phyloP scores from a whole-genome alignment of 2,329 filamentous ascomycete genomes.

The Fusarium transvaalense region DNA sequence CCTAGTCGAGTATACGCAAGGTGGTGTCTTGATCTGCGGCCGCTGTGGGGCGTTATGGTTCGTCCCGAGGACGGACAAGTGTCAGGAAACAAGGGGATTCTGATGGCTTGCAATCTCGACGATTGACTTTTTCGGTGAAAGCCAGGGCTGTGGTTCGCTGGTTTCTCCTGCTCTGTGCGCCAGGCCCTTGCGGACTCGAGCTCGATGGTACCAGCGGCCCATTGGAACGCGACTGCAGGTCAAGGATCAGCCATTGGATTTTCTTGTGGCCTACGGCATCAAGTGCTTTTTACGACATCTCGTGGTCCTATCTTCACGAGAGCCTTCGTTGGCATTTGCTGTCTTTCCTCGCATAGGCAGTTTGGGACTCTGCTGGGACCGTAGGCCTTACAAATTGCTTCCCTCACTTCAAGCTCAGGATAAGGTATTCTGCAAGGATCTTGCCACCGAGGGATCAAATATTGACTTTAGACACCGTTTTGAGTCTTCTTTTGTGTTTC shows the following conservation, averaged over 20 bases:
- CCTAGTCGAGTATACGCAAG: slow-evolving; percentile 44
- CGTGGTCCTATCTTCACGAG: slow-evolving; percentile 20
- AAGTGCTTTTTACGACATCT: slow-evolving; percentile 24
- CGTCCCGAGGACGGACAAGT: slow-evolving; percentile 55
- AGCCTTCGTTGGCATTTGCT: slow-evolving; percentile 17
- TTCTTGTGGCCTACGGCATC: slow-evolving; percentile 23
- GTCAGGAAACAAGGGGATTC: slow-evolving; percentile 52
- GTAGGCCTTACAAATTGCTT: slow-evolving; percentile 14
- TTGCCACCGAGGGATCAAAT: slow-evolving; percentile 29
- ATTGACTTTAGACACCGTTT: neutral
- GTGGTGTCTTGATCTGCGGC: slow-evolving; percentile 57
- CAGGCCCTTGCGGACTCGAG: slow-evolving; percentile 33
- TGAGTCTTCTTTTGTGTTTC: slow-evolving; percentile 7
- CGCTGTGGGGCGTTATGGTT: slow-evolving; percentile 57
- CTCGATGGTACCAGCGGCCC: slow-evolving; percentile 26
- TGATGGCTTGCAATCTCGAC: slow-evolving; percentile 48
- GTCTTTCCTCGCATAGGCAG: slow-evolving; percentile 13
- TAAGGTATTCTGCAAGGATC: slow-evolving; percentile 10
- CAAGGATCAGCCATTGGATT: slow-evolving; percentile 27
- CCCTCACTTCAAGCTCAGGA: slow-evolving; percentile 7
- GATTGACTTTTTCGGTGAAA: slow-evolving; percentile 54
- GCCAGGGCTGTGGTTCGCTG: slow-evolving; percentile 53
- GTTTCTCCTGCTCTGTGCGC: slow-evolving; percentile 37
- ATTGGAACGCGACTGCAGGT: slow-evolving; percentile 30
- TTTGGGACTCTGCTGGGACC: slow-evolving; percentile 3